Base-by-base conservation (phyloP, 1,139 yeast species). In the Pneumocystis oryctolagi region DNA sequence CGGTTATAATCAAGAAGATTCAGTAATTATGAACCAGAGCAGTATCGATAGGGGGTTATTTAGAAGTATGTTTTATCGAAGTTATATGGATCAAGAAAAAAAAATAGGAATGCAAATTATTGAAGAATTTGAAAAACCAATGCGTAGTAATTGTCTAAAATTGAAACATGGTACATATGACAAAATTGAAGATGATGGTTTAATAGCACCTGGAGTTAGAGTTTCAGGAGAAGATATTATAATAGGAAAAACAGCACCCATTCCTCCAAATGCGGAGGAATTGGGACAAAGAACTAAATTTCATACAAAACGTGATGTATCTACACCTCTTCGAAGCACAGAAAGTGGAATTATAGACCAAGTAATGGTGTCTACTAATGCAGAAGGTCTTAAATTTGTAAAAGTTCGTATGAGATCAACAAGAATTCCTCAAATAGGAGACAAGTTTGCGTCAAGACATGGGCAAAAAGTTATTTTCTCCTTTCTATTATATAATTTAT, bases 1-100 rank as follows among this genome's bases (percentile, higher is more conserved):
- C 59, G 99, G 99, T 73, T 92, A 92, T 77, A 92, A 92, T 76
- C 99, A 92, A 81, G 99, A 92, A 86, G 99, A 92, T 86, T 94
- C 98, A 60, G 89, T 92, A 95, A 92, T 92, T 79, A 92, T 92
- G 99, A 92, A 92, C 75, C 99, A 92, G 78, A 86, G 96, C 31
- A 87, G 96, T 53, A 92, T 92, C 72, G 99, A 92, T 75, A 81
- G 98, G 72, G 99, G 99, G 63, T 79, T 92, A 70, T 92, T 92
- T 79, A 81, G 99, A 77, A 89, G 97, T 30, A 80, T 92, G 73
- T 92, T 92, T 77, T 94, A 90, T 79, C 82, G 98, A 75, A 88
- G 97, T 1, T 94, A 92, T 74, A 90, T 90, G 96, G 99, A 92
- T 74, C 95, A 92, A 76, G 99, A 92, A 74, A 89, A 95, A 76